A percentile compares a stretch with the other conserved stretches of the same genome.
phyloP scores from a whole-genome alignment of 306 rosid genomes.

The Rosa persica region DNA sequence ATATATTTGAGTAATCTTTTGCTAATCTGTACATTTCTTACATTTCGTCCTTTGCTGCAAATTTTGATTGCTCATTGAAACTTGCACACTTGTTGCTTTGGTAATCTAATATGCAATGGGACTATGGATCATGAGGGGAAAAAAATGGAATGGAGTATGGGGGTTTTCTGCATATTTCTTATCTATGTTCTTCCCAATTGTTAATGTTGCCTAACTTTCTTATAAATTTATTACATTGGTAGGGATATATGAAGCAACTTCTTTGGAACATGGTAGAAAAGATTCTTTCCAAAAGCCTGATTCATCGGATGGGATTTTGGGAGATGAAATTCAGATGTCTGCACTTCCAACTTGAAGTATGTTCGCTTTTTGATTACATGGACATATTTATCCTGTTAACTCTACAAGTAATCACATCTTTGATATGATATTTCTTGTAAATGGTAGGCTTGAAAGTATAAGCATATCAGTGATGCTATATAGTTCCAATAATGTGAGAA shows the following conservation, averaged over 20 bases:
- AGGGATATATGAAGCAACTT: constrained; percentile 92
- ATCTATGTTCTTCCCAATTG: background rate
- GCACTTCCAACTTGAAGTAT: constrained; percentile 89
- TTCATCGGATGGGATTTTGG: constrained; percentile 55
- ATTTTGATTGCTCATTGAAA: background rate
- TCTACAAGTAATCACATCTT: background rate
- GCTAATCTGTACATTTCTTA: constrained; percentile 3
- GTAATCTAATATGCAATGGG: background rate
- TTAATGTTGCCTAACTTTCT: constrained; percentile 9
- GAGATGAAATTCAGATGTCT: constrained; percentile 59
- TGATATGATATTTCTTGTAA: background rate
- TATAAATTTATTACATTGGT: constrained; percentile 26
- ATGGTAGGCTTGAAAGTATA: constrained; percentile 6
- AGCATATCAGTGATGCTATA: background rate
- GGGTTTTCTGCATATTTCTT: background rate
- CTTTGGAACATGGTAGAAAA: constrained; percentile 73
- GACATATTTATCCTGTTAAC: constrained; percentile 16
- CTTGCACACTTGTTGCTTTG: background rate
- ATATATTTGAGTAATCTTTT: background rate
- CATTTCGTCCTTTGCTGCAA: background rate
- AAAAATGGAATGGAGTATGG: background rate
- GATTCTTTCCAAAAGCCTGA: constrained; percentile 57
- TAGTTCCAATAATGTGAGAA: background rate
- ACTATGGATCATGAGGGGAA: background rate
- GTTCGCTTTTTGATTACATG: constrained; percentile 19